Base-by-base conservation (phyloP, 2,329 filamentous ascomycete species). In the Ophiocordyceps polyrhachis-furcata region DNA sequence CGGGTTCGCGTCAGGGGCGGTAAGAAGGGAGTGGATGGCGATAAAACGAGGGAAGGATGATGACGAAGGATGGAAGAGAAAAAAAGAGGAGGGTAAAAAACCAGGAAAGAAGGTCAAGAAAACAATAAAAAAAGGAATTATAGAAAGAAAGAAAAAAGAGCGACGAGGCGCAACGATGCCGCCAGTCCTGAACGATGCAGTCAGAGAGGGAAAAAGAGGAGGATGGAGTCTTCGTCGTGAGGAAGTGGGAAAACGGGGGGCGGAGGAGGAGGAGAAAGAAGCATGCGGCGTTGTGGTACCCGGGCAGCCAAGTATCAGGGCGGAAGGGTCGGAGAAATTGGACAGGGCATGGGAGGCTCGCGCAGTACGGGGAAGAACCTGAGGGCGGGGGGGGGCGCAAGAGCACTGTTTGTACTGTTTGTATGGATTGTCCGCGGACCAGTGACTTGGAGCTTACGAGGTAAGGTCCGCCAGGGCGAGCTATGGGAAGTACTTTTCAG, bases 131-230 rank as follows among this genome's bases (percentile, higher is more conserved):
- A 17, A 19, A 19, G 15, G 15, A 15, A 38, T n/a, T 44, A 45
- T 31, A 47, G 43, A 42, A 40, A 47, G 42, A 42, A 38, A 54
- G 58, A 53, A 56, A 66, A 74, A 73, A 55, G 71, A 75, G 64
- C 67, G 74, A 63, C 67, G 64, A 62, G 69, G 69, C 40, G 43
- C 45, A 43, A 52, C 43, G 44, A 48, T 50, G 53, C 52, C 48
- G 54, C 56, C 62, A 60, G 59, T 66, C 59, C 60, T 58, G 53
- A 55, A 54, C 35, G 35, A 38, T 38, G 35, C 15, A n/a, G 35
- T 38, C 13, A 43, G 50, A 51, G 46, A 49, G 52, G 54, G 48
- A 55, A 55, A 19, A 43, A 50, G 51, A 55, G 52, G 52, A 56
- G 56, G 35, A 28, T 28, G 25, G 4, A 28, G 25, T 28, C 25